These are phyloP conservation scores for Lecanosticta acicola DNA, from an alignment of 2,329 filamentous ascomycete species.

Conservation along the genomic window DNA sequence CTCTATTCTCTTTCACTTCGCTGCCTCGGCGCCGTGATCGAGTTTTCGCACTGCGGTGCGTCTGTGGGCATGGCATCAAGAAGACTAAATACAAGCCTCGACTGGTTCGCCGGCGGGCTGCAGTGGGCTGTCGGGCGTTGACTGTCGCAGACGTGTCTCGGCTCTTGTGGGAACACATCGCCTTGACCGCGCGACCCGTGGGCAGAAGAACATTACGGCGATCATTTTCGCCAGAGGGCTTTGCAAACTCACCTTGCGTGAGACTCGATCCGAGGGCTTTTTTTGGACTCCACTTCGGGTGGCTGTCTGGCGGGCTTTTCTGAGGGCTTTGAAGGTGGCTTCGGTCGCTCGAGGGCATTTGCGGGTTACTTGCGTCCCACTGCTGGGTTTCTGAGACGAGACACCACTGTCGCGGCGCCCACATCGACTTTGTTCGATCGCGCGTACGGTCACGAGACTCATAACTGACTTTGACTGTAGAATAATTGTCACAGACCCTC, in stretches of 20 bases:
- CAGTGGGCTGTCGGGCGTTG: slow-evolving; percentile 25
- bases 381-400: slow-evolving; percentile 36
- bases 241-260: slow-evolving; percentile 23
- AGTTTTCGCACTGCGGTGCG: slow-evolving; percentile 20
- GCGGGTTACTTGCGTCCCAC: slow-evolving; percentile 26
- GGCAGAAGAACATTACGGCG: slow-evolving; percentile 27
- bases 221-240: slow-evolving; percentile 37
- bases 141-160: slow-evolving; percentile 34
- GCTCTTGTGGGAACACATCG: slow-evolving; percentile 49
- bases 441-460: slow-evolving; percentile 5
- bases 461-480: slow-evolving; percentile 25
- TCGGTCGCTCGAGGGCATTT: slow-evolving; percentile 31
- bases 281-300: slow-evolving; percentile 20
- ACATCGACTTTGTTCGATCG: neutral
- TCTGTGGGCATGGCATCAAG: slow-evolving; percentile 22
- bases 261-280: slow-evolving; percentile 33
- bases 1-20: slow-evolving; percentile 22
- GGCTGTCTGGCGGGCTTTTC: slow-evolving; percentile 29
- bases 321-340: slow-evolving; percentile 31
- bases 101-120: slow-evolving; percentile 18
- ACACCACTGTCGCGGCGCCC: slow-evolving; percentile 14
- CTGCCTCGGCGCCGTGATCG: slow-evolving; percentile 21
- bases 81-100: slow-evolving; percentile 9
- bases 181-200: slow-evolving; percentile 43
- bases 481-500: slow-evolving; percentile 31